Evolutionary conservation across 2,329 filamentous ascomycete genomes (phyloP), one percentile per base, ranked within the genome.

Genomic region (Lasiodiplodia theobromae): DNA sequence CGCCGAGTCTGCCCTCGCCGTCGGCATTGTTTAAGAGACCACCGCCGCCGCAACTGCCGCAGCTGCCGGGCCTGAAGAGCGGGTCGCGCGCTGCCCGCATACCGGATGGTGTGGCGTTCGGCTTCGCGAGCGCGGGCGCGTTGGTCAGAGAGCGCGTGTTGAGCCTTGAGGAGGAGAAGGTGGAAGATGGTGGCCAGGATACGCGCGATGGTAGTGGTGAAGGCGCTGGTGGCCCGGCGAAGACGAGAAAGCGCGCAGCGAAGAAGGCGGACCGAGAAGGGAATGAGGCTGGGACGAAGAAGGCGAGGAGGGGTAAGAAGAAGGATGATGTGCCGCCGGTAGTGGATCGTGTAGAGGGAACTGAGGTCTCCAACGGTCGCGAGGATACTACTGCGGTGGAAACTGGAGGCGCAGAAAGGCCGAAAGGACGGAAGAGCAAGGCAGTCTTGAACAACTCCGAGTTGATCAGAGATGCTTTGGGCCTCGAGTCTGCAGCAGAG

Each of bases 91-190:
- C 74, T 63, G 72, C 71, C 25, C 66, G 72, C 1, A 72, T 77
- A 37, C 74, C 78, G 25, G 69, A 73, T 23, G 73, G 70, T 8
- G 73, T 72, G 14, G 58, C 71, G 2, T 73, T 73, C 67, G 78
- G 77, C 25, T 79, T 79, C 66, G 76, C 76, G 73, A 78, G 51
- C 67, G 77, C 77, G 7, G 71, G 71, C 64, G 77, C 74, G 65
- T 69, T 80, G 18, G 65, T 79, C n/a, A 73, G 72, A 67, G 75
- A 75, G 2, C 72, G 74, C 49, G 74, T 75, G 58, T 74, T 77
- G 52, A 71, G 68, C 40, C 70, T 74, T 14, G 71, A 71, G 10
- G 37, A 69, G 1, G 70, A 74, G 52, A 21, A 40, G 23, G 44
- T 3, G 3, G 71, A 73, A 5, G 66, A 72, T n/a, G 44, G 7